These are phyloP conservation scores for Zangia roseola DNA, from an alignment of 768 basidiomycete species.

Conservation along the genomic window DNA sequence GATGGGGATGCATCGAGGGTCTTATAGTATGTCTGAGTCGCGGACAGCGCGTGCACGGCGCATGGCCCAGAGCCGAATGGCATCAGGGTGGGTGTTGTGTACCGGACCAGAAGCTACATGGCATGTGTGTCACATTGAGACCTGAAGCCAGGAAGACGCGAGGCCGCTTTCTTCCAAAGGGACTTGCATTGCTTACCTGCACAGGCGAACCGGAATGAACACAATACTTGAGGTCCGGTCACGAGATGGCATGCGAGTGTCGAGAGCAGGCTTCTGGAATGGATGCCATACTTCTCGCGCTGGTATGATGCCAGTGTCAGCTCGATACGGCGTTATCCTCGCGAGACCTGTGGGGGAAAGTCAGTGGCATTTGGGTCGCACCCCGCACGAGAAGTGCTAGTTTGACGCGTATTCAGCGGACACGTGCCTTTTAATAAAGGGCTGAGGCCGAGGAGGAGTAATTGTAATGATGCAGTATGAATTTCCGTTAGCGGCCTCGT, in stretches of 20 bases:
- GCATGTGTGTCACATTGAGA: constrained; percentile 25
- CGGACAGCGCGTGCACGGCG: constrained; percentile 27
- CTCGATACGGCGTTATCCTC: constrained; percentile 3
- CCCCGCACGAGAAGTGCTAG: constrained; percentile 10
- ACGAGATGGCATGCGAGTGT: constrained; percentile 8
- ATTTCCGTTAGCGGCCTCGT: constrained; percentile 30
- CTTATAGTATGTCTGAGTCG: constrained; percentile 24
- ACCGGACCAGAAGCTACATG: constrained; percentile 17
- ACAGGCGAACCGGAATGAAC: constrained; percentile 33
- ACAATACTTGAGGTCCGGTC: constrained; percentile 20
- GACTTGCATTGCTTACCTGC: constrained; percentile 26
- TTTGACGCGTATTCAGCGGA: constrained; percentile 8
- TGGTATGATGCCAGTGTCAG: not conserved
- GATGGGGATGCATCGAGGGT: constrained; percentile 6
- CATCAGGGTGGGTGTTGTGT: constrained; percentile 21
- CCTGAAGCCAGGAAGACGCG: constrained; percentile 30
- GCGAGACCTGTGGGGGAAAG: constrained; percentile 3
- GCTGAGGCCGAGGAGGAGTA: constrained; percentile 23
- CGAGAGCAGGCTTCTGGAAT: constrained; percentile 15
- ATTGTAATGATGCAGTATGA: constrained; percentile 21
- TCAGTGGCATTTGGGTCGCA: not conserved
- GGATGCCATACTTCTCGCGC: constrained; percentile 3
- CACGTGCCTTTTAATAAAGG: constrained; percentile 21
- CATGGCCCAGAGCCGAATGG: constrained; percentile 29
- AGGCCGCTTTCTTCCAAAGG: constrained; percentile 32